phyloP scores from a whole-genome alignment of 441 rosid genomes.

The Cnidoscolus chayamansa region DNA sequence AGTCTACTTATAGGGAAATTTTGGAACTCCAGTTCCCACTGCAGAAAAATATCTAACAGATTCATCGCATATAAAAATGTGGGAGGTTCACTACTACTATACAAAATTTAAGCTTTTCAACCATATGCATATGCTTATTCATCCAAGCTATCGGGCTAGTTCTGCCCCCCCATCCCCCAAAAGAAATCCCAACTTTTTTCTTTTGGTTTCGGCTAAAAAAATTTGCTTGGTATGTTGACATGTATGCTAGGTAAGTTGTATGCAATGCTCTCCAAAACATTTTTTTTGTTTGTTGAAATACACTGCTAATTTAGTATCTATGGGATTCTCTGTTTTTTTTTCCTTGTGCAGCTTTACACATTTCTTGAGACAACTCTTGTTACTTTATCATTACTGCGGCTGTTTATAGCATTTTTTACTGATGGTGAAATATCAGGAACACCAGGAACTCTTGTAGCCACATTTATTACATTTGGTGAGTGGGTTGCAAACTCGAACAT shows the following conservation, averaged over 20 bases:
- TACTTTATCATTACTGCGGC: conserved; percentile 56
- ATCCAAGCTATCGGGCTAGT: not conserved
- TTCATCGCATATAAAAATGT: no score
- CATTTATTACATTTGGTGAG: conserved; percentile 72
- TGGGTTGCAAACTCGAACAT: not conserved
- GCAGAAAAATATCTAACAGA: no score
- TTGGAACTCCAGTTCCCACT: no score
- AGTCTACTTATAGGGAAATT: no score
- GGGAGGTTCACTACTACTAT: no score
- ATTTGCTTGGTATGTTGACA: not conserved
- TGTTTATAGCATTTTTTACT: conserved; percentile 65
- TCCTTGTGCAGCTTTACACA: conserved; percentile 73
- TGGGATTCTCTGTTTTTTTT: not conserved
- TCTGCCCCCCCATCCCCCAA: no score
- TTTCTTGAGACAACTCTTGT: conserved; percentile 82
- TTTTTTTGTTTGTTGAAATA: not conserved
- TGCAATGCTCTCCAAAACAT: not conserved
- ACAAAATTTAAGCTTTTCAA: not conserved
- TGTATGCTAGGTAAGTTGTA: not conserved
- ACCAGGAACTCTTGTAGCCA: conserved; percentile 62
- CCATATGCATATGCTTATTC: not conserved
- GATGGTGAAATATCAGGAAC: conserved; percentile 70
- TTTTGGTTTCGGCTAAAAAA: not conserved
- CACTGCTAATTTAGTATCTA: not conserved
- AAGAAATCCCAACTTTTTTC: not conserved